Base-by-base conservation (phyloP, 495 filamentous ascomycete species). In the Penicillium alfredii region DNA sequence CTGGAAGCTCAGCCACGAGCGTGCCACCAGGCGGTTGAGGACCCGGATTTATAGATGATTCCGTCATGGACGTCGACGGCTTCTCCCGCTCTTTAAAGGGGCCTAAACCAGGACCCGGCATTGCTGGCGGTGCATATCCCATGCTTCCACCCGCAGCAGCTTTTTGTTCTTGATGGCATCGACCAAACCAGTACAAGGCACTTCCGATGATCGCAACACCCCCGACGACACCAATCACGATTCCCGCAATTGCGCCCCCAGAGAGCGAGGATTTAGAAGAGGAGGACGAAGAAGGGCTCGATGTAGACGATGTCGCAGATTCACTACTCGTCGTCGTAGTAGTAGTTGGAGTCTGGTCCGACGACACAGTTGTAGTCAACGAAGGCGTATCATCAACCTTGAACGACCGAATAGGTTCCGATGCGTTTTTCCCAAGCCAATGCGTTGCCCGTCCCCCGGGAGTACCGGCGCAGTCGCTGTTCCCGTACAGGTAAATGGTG, bases 361-460 rank as follows among this genome's bases (percentile, higher is more conserved):
- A n/a, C n/a, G n/a, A n/a, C n/a, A n/a, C n/a, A n/a, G n/a, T 27
- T 9, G 22, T 30, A 2, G 32, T 35, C 1, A 32, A 35, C n/a
- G 26, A 25, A 27, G 26, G 12, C 3, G 31, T 42, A 8, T 31
- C 30, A 17, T 42, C 39, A 10, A 42, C 39, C 15, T 42, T 42
- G 24, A 42, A 42, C 9, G 39, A 42, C 17, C 28, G 10, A 13
- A 42, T 42, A 1, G 39, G 24, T 18, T 27, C 18, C 25, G 22
- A 29, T 2, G 39, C 32, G 29, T 42, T 42, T 20, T 42, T 42
- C 19, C 30, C 35, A 19, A 42, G 23, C 11, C 29, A 8, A 21
- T 42, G 23, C 7, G 39, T 35, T 13, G 39, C 39, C 19, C 28
- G 35, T 1, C 39, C 39, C 2, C 18, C 12, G 4, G 39, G 23